These are phyloP conservation scores for Pleomassaria siparia DNA, from an alignment of 2,329 filamentous ascomycete genomes.

Conservation along the genomic window DNA sequence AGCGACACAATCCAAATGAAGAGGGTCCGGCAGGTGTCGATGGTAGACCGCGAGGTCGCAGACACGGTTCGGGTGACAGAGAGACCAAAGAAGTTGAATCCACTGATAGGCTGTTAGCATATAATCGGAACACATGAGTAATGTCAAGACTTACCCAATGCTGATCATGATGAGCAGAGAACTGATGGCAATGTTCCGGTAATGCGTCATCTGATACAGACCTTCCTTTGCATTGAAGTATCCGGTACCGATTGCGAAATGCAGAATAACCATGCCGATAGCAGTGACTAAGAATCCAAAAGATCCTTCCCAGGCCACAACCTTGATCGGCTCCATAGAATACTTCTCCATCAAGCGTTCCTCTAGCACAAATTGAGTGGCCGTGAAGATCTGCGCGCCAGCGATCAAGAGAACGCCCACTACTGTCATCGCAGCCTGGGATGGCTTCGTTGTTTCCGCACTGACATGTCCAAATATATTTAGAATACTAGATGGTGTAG, in stretches of 20 bases:
- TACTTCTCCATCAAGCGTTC: slow-evolving; percentile 86
- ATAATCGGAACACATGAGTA: slow-evolving; percentile 14
- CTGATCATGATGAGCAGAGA: slow-evolving; percentile 95
- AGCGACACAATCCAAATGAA: slow-evolving; percentile 98
- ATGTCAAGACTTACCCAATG: slow-evolving; percentile 70
- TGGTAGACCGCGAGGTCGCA: slow-evolving; percentile 90
- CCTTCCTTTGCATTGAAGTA: slow-evolving; percentile 91
- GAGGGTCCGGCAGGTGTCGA: slow-evolving; percentile 94
- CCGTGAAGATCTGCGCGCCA: slow-evolving; percentile 93
- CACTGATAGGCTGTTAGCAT: slow-evolving; percentile 55
- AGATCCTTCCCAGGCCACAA: slow-evolving; percentile 94
- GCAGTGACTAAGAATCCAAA: slow-evolving; percentile 85
- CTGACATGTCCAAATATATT: slow-evolving; percentile 23
- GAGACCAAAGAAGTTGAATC: slow-evolving; percentile 98
- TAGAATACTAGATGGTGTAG: slow-evolving; percentile 27
- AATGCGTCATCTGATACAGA: slow-evolving; percentile 74
- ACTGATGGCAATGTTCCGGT: slow-evolving; percentile 70
- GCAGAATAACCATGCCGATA: slow-evolving; percentile 75
- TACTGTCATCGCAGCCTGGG: slow-evolving; percentile 67
- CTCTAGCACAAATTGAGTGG: slow-evolving; percentile 92
- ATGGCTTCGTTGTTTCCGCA: slow-evolving; percentile 30
- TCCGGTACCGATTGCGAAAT: slow-evolving; percentile 75
- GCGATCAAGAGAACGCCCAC: slow-evolving; percentile 89
- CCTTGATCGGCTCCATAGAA: slow-evolving; percentile 79
- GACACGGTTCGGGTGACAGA: slow-evolving; percentile 88